Conservation (phyloP, 371 early-diverging fungal genomes). For the Nematocida parisii region DNA sequence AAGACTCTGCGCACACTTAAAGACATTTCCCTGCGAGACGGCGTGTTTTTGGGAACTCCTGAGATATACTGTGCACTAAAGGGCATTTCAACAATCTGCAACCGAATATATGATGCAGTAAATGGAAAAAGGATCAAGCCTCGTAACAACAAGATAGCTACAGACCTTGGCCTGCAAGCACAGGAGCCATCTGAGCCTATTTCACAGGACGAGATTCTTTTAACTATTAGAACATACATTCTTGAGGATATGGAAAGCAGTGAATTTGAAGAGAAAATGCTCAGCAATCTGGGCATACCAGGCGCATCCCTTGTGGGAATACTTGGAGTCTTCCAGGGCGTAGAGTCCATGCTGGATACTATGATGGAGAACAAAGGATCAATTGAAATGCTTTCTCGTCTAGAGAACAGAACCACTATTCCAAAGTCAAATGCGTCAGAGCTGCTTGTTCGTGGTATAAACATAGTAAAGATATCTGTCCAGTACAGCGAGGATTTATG, state of each 20-base stretch:
- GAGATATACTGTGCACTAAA: slow-evolving; percentile 80
- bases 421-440: slow-evolving; percentile 8
- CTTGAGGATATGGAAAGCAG: slow-evolving; percentile 76
- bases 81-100: slow-evolving; percentile 78
- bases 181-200: slow-evolving; percentile 51
- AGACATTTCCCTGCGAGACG: background rate
- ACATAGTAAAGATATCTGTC: background rate
- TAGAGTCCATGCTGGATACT: slow-evolving; percentile 64
- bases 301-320: slow-evolving; percentile 61
- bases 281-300: slow-evolving; percentile 72
- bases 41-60: slow-evolving; percentile 74
- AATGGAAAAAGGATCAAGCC: slow-evolving; percentile 74
- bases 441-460: slow-evolving; percentile 13
- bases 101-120: slow-evolving; percentile 74
- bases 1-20: slow-evolving; percentile 42
- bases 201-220: slow-evolving; percentile 71
- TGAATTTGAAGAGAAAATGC: slow-evolving; percentile 81
- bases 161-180: slow-evolving; percentile 75
- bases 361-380: slow-evolving; percentile 55
- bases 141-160: slow-evolving; percentile 75
- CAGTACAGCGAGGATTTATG: background rate
- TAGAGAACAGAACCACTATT: slow-evolving; percentile 5
- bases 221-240: slow-evolving; percentile 75
- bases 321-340: slow-evolving; percentile 62
- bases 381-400: slow-evolving; percentile 38